Evolutionary conservation across 306 rosid genomes (phyloP).

Genomic region (Rosa rugosa): DNA sequence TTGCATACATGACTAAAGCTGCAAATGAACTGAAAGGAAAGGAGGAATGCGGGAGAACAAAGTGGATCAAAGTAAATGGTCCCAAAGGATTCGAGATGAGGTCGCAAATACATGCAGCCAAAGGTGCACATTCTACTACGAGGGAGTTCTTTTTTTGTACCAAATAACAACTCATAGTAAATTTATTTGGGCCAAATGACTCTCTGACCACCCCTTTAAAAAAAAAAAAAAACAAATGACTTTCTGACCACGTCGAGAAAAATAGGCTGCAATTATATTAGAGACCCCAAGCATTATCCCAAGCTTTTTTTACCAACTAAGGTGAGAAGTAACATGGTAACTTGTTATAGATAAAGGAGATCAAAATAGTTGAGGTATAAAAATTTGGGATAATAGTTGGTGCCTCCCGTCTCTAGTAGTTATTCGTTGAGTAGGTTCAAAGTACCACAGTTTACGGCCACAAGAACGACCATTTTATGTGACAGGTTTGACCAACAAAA

Average conservation of each 20-base stretch:
- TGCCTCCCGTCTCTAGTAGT: too few species aligned
- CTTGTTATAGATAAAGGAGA: neutral
- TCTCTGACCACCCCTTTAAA: too few species aligned
- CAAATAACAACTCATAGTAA: neutral
- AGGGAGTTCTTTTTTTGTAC: conserved; percentile 8
- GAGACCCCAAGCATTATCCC: neutral
- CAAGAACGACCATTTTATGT: too few species aligned
- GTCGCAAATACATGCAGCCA: conserved; percentile 86
- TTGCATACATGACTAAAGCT: conserved; percentile 68
- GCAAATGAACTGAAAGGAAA: conserved; percentile 75
- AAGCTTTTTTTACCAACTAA: neutral
- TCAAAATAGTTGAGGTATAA: neutral
- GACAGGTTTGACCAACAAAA: too few species aligned
- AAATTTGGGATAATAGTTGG: neutral
- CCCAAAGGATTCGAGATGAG: conserved; percentile 84
- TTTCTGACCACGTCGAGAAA: neutral
- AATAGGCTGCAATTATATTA: neutral
- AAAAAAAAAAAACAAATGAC: too few species aligned
- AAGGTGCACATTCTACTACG: conserved; percentile 46
- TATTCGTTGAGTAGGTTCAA: too few species aligned
- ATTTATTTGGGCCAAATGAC: neutral
- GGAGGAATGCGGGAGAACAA: conserved; percentile 28
- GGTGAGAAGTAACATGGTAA: neutral
- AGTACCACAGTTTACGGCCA: too few species aligned
- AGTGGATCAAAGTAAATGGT: conserved; percentile 41